Evolutionary conservation across 257 asterid genomes (phyloP).

Genomic region (Lavandula angustifolia): DNA sequence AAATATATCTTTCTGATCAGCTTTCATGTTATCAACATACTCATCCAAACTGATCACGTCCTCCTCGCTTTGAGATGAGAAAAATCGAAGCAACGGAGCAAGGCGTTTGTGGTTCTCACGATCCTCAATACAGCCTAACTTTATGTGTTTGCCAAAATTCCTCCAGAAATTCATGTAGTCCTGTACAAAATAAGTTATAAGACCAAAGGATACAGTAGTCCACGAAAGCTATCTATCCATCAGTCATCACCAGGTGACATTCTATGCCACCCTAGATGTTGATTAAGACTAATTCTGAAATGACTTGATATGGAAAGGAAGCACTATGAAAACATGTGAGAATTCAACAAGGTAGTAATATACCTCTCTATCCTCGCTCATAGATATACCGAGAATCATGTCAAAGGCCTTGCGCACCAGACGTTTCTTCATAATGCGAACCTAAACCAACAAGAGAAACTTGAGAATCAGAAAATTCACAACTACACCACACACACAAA

Average conservation of each 20-base stretch:
- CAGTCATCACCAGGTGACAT: conserved; percentile 2
- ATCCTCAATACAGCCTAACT: conserved; percentile 95
- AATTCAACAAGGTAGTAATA: conserved; percentile 12
- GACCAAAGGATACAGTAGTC: conserved; percentile 20
- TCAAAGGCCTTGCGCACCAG: conserved; percentile 99
- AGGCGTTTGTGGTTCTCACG: conserved; percentile 95
- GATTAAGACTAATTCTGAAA: conserved; percentile 21
- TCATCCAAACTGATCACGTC: conserved; percentile 87
- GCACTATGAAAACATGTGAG: conserved; percentile 22
- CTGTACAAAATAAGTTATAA: conserved; percentile 40
- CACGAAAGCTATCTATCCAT: background rate
- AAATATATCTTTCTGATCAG: conserved; percentile 87
- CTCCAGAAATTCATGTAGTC: conserved; percentile 91
- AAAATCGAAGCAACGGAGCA: conserved; percentile 87
- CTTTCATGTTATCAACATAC: conserved; percentile 87
- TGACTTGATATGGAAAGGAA: background rate
- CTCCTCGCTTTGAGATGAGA: conserved; percentile 92
- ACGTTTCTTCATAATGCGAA: conserved; percentile 93
- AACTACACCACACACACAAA: background rate
- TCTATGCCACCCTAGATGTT: background rate
- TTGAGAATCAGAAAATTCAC: conserved; percentile 20
- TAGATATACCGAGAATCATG: conserved; percentile 88
- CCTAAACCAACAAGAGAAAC: conserved; percentile 45
- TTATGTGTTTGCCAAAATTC: conserved; percentile 82
- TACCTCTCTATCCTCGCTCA: conserved; percentile 89